Evolutionary conservation across 1,139 yeast species (phyloP).

Genomic region (Scheffersomyces lignicola): DNA sequence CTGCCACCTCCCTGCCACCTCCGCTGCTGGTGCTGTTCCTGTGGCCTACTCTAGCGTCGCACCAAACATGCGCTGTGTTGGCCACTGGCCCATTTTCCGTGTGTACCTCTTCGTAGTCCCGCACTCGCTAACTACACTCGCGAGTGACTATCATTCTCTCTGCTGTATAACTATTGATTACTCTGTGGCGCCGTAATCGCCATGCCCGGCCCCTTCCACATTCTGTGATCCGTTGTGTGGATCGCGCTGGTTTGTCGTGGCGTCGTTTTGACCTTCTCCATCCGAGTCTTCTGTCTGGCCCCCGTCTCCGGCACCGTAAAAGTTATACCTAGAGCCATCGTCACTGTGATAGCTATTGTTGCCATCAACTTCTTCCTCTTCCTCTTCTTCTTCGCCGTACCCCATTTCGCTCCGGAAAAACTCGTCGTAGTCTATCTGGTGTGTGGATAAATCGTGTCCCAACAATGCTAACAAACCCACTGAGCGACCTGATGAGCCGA

Average conservation of each 20-base stretch:
- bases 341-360: neutral
- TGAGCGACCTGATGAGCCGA: conserved; percentile 40
- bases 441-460: conserved; percentile 35
- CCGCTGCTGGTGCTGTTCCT: no score
- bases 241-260: neutral
- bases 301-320: neutral
- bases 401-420: neutral
- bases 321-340: neutral
- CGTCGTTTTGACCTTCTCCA: neutral
- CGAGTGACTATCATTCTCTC: no score
- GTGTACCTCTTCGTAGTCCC: no score
- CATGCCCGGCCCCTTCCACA: no score
- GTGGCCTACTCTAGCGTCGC: no score
- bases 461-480: conserved; percentile 62
- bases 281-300: neutral
- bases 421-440: conserved; percentile 1
- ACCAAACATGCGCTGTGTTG: no score
- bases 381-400: neutral
- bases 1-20: no score
- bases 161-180: no score
- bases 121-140: no score
- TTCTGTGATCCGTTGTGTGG: no score
- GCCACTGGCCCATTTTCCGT: no score
- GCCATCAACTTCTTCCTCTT: neutral
- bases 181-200: no score